phyloP scores from a whole-genome alignment of 2,329 filamentous ascomycete genomes.

The Fusarium humuli region DNA sequence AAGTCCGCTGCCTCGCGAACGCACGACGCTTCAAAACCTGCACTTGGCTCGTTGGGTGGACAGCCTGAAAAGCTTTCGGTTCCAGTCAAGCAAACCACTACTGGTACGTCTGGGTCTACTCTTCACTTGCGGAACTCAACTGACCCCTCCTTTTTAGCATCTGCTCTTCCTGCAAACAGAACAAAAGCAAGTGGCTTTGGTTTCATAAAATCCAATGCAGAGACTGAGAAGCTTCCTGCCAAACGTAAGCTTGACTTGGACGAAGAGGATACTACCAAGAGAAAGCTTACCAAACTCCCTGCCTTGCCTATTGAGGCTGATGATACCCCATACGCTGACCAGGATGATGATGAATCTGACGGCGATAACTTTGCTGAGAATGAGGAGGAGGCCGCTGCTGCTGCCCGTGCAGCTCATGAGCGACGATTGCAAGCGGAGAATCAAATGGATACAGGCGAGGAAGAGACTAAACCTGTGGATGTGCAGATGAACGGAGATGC shows the following conservation, averaged over 20 bases:
- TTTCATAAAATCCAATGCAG: slow-evolving; percentile 74
- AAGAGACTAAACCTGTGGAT: slow-evolving; percentile 44
- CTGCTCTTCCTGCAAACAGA: slow-evolving; percentile 73
- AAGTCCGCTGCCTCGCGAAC: slow-evolving; percentile 74
- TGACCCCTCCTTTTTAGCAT: slow-evolving; percentile 53
- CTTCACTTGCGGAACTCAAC: slow-evolving; percentile 8
- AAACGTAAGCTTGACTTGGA: slow-evolving; percentile 86
- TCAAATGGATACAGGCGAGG: slow-evolving; percentile 58
- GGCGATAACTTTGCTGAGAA: slow-evolving; percentile 81
- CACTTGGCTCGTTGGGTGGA: slow-evolving; percentile 60
- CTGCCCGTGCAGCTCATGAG: slow-evolving; percentile 85
- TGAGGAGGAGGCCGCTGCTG: slow-evolving; percentile 89
- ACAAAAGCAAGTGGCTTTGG: slow-evolving; percentile 87
- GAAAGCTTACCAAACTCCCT: slow-evolving; percentile 92
- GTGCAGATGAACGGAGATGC: slow-evolving; percentile 47
- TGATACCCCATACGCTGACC: slow-evolving; percentile 69
- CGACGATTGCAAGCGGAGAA: slow-evolving; percentile 71
- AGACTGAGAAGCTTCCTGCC: slow-evolving; percentile 72
- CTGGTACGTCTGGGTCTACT: slow-evolving; percentile 50
- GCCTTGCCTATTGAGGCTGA: slow-evolving; percentile 76
- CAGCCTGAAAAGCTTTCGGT: slow-evolving; percentile 52
- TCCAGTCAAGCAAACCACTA: slow-evolving; percentile 50
- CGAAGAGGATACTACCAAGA: slow-evolving; percentile 86
- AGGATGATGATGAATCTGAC: slow-evolving; percentile 78
- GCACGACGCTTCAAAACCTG: slow-evolving; percentile 62